These are phyloP conservation scores for Hypoxylon crocopeplum DNA, from an alignment of 495 filamentous ascomycete genomes.

Conservation along the genomic window DNA sequence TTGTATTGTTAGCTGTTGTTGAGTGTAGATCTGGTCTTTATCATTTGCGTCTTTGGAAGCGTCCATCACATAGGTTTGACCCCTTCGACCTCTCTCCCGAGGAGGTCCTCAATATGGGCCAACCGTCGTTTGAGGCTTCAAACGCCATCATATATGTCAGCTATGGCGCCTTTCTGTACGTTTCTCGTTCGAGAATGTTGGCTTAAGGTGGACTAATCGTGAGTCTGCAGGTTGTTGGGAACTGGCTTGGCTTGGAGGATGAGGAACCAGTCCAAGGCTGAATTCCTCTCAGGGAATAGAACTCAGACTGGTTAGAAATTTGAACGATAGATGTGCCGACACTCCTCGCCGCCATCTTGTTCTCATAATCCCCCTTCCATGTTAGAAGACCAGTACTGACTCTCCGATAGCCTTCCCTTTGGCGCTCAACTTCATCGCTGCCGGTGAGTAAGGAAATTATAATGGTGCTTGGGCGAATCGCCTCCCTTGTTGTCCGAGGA, in stretches of 20 bases:
- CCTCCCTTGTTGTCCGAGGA: slow-evolving; percentile 7
- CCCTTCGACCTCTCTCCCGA: neutral
- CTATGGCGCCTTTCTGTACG: slow-evolving; percentile 75
- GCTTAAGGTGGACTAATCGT: slow-evolving; percentile 3
- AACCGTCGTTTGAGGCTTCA: slow-evolving; percentile 71
- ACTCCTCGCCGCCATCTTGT: slow-evolving; percentile 1
- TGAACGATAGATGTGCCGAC: slow-evolving; percentile 11
- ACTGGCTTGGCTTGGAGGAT: slow-evolving; percentile 70
- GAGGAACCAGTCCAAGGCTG: slow-evolving; percentile 70
- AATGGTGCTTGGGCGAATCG: slow-evolving; percentile 23
- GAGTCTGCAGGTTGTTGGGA: slow-evolving; percentile 60
- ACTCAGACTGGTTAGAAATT: slow-evolving; percentile 75
- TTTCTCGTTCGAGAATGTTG: neutral
- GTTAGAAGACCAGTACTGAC: slow-evolving; percentile 29
- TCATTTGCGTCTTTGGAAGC: neutral
- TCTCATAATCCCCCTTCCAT: slow-evolving; percentile 11
- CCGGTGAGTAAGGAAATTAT: slow-evolving; percentile 68
- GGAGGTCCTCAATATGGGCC: slow-evolving; percentile 59
- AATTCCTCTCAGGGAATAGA: slow-evolving; percentile 73
- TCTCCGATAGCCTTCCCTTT: slow-evolving; percentile 66
- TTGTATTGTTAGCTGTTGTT: too few species aligned
- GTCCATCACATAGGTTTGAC: neutral
- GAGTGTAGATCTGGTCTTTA: too few species aligned
- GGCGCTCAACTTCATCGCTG: slow-evolving; percentile 82
- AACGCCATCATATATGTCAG: slow-evolving; percentile 79